phyloP scores from a whole-genome alignment of 2,329 filamentous ascomycete genomes.

The Stemphylium beticola region DNA sequence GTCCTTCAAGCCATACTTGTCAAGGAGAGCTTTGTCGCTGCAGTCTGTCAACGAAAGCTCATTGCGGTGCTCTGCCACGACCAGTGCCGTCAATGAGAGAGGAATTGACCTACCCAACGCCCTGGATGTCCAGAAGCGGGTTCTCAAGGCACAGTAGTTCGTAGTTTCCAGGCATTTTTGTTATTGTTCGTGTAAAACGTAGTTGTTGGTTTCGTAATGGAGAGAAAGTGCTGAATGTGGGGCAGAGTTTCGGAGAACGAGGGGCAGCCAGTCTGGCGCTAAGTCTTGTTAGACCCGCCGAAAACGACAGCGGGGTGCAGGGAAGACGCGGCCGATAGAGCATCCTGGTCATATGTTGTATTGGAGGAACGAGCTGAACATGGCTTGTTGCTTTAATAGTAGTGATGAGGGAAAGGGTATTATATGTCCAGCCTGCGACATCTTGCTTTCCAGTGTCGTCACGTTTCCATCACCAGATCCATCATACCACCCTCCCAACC shows the following conservation, averaged over 20 bases:
- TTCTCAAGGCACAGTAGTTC: conserved; percentile 95
- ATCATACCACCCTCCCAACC: not conserved
- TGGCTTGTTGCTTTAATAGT: not conserved
- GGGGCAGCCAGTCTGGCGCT: conserved; percentile 23
- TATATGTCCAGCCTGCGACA: not conserved
- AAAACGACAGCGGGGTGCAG: not conserved
- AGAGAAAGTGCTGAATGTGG: conserved; percentile 24
- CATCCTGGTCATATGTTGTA: not conserved
- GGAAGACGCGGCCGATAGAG: conserved; percentile 10
- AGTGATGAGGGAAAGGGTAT: not conserved
- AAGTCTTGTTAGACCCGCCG: conserved; percentile 9
- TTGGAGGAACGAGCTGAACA: not conserved
- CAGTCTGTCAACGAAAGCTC: conserved; percentile 31
- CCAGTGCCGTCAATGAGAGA: not conserved
- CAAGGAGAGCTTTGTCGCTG: conserved; percentile 81
- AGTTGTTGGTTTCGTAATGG: conserved; percentile 22
- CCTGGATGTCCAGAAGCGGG: conserved; percentile 97
- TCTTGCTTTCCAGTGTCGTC: not conserved
- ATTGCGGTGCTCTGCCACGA: conserved; percentile 16
- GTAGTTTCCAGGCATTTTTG: conserved; percentile 82
- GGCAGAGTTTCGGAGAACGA: conserved; percentile 25
- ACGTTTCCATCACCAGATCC: not conserved
- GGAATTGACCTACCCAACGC: conserved; percentile 61
- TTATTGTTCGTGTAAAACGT: conserved; percentile 9
- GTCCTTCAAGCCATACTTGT: conserved; percentile 92